Percentiles rank a stretch among this genome's conserved stretches.
Evolutionary conservation across 495 filamentous ascomycete genomes (phyloP).

Genomic region (Antarctomyces pellizariae): DNA sequence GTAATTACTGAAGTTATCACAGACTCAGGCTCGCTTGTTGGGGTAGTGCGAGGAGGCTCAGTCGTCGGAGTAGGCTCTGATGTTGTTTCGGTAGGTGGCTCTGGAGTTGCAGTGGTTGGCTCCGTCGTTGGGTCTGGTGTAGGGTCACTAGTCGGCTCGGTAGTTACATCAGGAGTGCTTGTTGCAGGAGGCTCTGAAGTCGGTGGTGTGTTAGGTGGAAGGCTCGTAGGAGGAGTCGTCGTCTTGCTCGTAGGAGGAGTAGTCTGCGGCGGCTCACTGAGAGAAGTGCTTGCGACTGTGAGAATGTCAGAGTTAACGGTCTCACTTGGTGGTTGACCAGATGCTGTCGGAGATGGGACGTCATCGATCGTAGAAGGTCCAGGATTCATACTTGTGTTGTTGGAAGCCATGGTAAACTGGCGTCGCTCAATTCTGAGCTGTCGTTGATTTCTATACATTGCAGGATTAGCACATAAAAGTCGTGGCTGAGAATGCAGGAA

Average conservation of each 20-base stretch:
- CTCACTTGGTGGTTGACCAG: no score
- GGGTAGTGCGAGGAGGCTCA: no score
- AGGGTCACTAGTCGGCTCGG: conserved; percentile 1
- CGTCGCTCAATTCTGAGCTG: conserved; percentile 15
- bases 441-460: conserved; percentile 11
- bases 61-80: conserved; percentile 1
- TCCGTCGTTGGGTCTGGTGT: no score
- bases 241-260: conserved; percentile 8
- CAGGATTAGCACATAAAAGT: conserved; percentile 28
- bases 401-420: conserved; percentile 22
- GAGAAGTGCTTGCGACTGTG: no score
- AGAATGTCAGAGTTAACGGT: no score
- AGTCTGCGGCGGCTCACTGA: conserved; percentile 3
- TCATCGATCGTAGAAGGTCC: no score
- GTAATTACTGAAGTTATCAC: conserved; percentile 11
- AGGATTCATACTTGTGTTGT: conserved; percentile 17
- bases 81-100: background rate
- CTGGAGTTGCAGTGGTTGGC: background rate
- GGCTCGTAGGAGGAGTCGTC: conserved; percentile 12
- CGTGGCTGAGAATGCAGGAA: no score
- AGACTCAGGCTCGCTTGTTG: no score
- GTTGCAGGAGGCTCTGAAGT: conserved; percentile 4
- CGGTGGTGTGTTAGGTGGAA: conserved; percentile 9
- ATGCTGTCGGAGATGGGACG: no score
- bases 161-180: conserved; percentile 3